Percentiles rank a stretch among this genome's conserved stretches.
phyloP scores from a whole-genome alignment of 2,329 filamentous ascomycete genomes.

The Sphaerulina populicola region DNA sequence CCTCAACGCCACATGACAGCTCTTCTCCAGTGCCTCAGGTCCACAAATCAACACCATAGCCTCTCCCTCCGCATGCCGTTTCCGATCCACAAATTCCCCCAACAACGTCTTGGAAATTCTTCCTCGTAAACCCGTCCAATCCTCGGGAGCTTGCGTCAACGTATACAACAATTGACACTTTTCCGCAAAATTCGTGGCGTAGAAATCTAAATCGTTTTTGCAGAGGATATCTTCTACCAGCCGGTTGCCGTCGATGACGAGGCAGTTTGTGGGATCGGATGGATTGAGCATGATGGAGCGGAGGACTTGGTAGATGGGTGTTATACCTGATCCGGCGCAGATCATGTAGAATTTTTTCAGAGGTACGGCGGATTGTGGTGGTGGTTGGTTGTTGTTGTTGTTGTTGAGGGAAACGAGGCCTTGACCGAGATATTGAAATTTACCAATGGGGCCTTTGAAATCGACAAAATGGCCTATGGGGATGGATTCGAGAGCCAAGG shows the following conservation, averaged over 20 bases:
- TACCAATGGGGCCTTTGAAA: slow-evolving; percentile 81
- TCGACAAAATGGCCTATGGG: slow-evolving; percentile 66
- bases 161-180: slow-evolving; percentile 61
- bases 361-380: no score
- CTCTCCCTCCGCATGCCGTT: slow-evolving; percentile 33
- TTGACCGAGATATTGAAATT: slow-evolving; percentile 67
- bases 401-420: slow-evolving; percentile 57
- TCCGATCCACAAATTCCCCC: slow-evolving; percentile 45
- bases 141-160: slow-evolving; percentile 53
- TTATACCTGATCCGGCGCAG: slow-evolving; percentile 80
- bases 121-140: slow-evolving; percentile 62
- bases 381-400: no score
- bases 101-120: slow-evolving; percentile 58
- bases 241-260: slow-evolving; percentile 72
- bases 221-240: slow-evolving; percentile 75
- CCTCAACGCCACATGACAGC: slow-evolving; percentile 49
- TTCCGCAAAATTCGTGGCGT: slow-evolving; percentile 47
- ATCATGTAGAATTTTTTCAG: slow-evolving; percentile 74
- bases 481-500: slow-evolving; percentile 64
- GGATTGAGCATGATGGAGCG: slow-evolving; percentile 61
- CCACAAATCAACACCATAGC: slow-evolving; percentile 69
- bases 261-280: slow-evolving; percentile 57
- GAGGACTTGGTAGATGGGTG: slow-evolving; percentile 81
- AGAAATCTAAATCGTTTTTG: slow-evolving; percentile 58
- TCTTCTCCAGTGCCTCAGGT: slow-evolving; percentile 64